Conservation (phyloP, 2,329 filamentous ascomycete genomes). For the Scedosporium aurantiacum region DNA sequence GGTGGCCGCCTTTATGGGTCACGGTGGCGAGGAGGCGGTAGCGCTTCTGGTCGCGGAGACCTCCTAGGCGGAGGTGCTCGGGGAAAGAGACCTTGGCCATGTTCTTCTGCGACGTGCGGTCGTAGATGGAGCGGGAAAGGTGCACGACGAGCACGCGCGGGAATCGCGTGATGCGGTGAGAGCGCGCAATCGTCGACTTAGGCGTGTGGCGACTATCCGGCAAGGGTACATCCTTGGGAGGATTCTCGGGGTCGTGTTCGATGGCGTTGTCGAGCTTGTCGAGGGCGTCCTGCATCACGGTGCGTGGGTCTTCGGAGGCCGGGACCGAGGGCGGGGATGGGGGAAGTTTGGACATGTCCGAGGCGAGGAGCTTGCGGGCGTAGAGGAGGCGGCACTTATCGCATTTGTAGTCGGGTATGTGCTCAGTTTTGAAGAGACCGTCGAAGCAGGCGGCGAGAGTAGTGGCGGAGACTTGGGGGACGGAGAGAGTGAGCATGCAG, state of each 20-base stretch:
- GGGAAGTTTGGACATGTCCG: slow-evolving; percentile 38
- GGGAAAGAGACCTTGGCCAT: slow-evolving; percentile 88
- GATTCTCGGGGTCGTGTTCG: slow-evolving; percentile 68
- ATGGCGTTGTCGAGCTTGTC: slow-evolving; percentile 58
- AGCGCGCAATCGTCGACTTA: slow-evolving; percentile 72
- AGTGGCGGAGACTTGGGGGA: slow-evolving; percentile 72
- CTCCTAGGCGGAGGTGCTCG: slow-evolving; percentile 72
- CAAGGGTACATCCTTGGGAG: slow-evolving; percentile 60
- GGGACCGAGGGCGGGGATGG: slow-evolving; percentile 16
- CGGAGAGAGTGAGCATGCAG: slow-evolving; percentile 82
- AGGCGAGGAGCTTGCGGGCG: slow-evolving; percentile 53
- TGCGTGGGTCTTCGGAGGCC: slow-evolving; percentile 39
- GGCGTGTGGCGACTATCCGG: slow-evolving; percentile 67
- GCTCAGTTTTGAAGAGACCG: slow-evolving; percentile 84
- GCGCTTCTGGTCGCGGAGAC: slow-evolving; percentile 62
- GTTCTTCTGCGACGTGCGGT: slow-evolving; percentile 80
- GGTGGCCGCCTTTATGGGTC: slow-evolving; percentile 89
- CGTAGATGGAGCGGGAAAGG: slow-evolving; percentile 86
- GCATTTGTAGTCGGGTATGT: slow-evolving; percentile 95
- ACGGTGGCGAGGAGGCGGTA: slow-evolving; percentile 83
- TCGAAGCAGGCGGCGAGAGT: slow-evolving; percentile 85
- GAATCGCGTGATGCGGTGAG: slow-evolving; percentile 77
- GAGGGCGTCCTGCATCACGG: slow-evolving; percentile 45
- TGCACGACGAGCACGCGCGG: slow-evolving; percentile 88
- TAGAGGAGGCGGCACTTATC: slow-evolving; percentile 84